A percentile compares a stretch with the other conserved stretches of the same genome.
Evolutionary conservation across 805 yeast species (phyloP).

Genomic region (Candida argentea): DNA sequence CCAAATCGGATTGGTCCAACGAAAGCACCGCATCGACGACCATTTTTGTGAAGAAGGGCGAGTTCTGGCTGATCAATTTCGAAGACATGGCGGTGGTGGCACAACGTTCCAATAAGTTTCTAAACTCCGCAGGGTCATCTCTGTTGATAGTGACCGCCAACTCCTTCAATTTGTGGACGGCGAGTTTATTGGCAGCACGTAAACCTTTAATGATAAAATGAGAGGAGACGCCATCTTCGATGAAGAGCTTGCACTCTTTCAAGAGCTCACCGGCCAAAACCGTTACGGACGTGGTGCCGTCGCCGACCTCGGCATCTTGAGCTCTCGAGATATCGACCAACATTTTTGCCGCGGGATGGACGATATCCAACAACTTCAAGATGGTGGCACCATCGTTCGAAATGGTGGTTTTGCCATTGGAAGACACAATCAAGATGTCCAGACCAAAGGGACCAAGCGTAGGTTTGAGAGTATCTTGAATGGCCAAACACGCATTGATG

Average conservation of each 20-base stretch:
- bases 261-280: slow-evolving; percentile 89
- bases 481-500: slow-evolving; percentile 94
- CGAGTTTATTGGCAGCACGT: slow-evolving; percentile 70
- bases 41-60: slow-evolving; percentile 88
- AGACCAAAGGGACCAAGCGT: slow-evolving; percentile 97
- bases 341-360: slow-evolving; percentile 97
- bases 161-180: slow-evolving; percentile 63
- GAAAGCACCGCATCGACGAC: slow-evolving; percentile 91
- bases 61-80: slow-evolving; percentile 78
- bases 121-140: slow-evolving; percentile 39
- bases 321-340: slow-evolving; percentile 90
- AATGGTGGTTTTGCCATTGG: slow-evolving; percentile 81
- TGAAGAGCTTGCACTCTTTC: slow-evolving; percentile 81
- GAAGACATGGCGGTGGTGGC: slow-evolving; percentile 98
- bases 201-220: slow-evolving; percentile 83
- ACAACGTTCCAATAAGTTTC: slow-evolving; percentile 77
- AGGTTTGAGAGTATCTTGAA: slow-evolving; percentile 90
- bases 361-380: slow-evolving; percentile 81
- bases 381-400: slow-evolving; percentile 99
- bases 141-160: slow-evolving; percentile 61
- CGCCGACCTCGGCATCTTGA: slow-evolving; percentile 98
- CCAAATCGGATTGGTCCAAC: slow-evolving; percentile 74
- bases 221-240: slow-evolving; percentile 93
- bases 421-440: slow-evolving; percentile 81
- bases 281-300: slow-evolving; percentile 95